Percentiles rank a stretch among this genome's conserved stretches.
phyloP scores from a whole-genome alignment of 2,329 filamentous ascomycete genomes.

The Aspergillus fijiensis region DNA sequence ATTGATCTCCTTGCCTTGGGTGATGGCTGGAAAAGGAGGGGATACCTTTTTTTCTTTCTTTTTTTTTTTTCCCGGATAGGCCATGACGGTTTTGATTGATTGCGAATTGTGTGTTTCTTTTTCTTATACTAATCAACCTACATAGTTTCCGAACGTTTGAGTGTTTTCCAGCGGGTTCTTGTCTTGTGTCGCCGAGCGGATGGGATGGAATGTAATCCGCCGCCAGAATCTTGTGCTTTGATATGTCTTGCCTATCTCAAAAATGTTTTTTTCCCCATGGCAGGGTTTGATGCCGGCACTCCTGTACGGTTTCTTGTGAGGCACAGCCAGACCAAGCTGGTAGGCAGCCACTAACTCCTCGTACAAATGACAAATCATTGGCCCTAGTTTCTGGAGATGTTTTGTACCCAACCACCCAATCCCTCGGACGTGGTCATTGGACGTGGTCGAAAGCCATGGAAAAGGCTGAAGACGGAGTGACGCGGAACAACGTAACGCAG shows the following conservation, averaged over 20 bases:
- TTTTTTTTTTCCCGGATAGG: slow-evolving; percentile 22
- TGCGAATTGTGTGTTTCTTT: slow-evolving; percentile 18
- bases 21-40: slow-evolving; percentile 25
- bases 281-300: neutral
- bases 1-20: slow-evolving; percentile 25
- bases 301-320: neutral
- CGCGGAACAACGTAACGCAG: too few species aligned
- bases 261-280: neutral
- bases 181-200: slow-evolving; percentile 12
- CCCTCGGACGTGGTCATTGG: too few species aligned
- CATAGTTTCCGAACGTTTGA: slow-evolving; percentile 20
- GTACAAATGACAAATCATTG: neutral
- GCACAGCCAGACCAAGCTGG: neutral
- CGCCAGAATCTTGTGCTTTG: slow-evolving; percentile 10
- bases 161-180: slow-evolving; percentile 21
- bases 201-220: slow-evolving; percentile 18
- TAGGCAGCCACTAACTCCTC: neutral
- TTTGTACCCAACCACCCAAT: neutral
- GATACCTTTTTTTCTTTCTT: slow-evolving; percentile 8
- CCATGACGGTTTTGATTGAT: slow-evolving; percentile 27
- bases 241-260: neutral
- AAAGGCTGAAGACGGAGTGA: too few species aligned
- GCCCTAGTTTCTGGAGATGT: neutral
- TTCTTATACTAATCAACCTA: slow-evolving; percentile 23
- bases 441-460: neutral